Conservation (phyloP, 192 early-diverging fungal species). For the Backusella australiensis region DNA sequence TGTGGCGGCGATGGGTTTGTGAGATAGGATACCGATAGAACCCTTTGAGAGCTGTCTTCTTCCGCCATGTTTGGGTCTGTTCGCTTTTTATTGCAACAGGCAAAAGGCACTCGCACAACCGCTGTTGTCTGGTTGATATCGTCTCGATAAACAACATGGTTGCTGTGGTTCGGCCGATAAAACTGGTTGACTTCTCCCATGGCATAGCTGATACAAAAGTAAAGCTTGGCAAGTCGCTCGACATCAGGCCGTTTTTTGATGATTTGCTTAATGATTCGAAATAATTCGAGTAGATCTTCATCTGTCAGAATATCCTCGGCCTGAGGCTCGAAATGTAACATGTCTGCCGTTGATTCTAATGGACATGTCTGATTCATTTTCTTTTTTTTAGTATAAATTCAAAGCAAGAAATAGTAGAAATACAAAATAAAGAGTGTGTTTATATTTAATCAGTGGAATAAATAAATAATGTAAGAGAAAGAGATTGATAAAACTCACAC, state of each 20-base stretch:
- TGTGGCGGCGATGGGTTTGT: neutral
- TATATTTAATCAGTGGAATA: neutral
- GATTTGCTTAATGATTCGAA: slow-evolving; percentile 32
- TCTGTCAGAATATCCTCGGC: slow-evolving; percentile 36
- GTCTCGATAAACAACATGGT: slow-evolving; percentile 21
- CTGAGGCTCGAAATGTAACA: slow-evolving; percentile 22
- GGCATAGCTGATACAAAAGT: slow-evolving; percentile 32
- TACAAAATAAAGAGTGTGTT: neutral
- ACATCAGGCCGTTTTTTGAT: slow-evolving; percentile 25
- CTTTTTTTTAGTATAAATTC: neutral
- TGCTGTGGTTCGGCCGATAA: slow-evolving; percentile 17
- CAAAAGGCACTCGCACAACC: neutral
- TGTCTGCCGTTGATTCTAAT: neutral
- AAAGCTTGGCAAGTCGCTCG: slow-evolving; percentile 28
- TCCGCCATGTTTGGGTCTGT: neutral
- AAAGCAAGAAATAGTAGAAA: neutral
- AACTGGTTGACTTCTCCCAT: slow-evolving; percentile 27
- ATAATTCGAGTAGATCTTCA: slow-evolving; percentile 33
- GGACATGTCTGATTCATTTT: slow-evolving; percentile 4
- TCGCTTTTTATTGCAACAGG: neutral
- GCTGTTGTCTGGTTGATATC: neutral
- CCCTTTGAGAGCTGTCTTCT: neutral
- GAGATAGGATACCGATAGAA: neutral
- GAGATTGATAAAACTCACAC: neutral
- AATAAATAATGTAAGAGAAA: neutral